Conservation (phyloP, 352 stramenopile species). For the Globisporangium rhizosaccharum region DNA sequence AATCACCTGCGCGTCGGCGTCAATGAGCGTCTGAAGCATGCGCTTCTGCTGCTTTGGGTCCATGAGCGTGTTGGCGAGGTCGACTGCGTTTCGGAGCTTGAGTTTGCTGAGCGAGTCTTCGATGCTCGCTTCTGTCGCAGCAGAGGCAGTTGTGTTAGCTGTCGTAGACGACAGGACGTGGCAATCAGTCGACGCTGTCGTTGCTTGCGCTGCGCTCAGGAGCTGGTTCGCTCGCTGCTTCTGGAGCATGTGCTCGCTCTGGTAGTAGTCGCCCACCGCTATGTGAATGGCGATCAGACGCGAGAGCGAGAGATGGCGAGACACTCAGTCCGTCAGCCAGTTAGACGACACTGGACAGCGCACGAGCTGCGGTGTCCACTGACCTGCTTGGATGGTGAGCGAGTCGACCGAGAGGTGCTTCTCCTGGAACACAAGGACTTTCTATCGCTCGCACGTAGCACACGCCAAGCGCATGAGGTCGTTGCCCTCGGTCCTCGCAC, state of each 20-base stretch:
- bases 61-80: constrained; percentile 45
- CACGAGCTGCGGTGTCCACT: not conserved
- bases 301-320: not conserved
- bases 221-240: constrained; percentile 30
- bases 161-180: too few species aligned
- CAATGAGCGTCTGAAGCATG: constrained; percentile 58
- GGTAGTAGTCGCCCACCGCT: constrained; percentile 36
- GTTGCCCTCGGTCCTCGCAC: too few species aligned
- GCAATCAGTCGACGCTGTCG: not conserved
- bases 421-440: constrained; percentile 38
- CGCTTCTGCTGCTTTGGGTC: constrained; percentile 63
- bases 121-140: constrained; percentile 22
- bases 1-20: constrained; percentile 57
- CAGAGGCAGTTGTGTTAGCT: not conserved
- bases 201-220: constrained; percentile 8
- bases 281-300: not conserved
- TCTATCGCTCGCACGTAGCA: constrained; percentile 9
- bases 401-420: constrained; percentile 31
- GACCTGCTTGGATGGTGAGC: constrained; percentile 32
- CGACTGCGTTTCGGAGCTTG: constrained; percentile 67
- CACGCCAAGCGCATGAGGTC: too few species aligned
- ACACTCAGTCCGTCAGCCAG: not conserved
- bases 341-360: not conserved
- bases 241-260: constrained; percentile 27
- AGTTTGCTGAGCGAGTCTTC: constrained; percentile 59